These are phyloP conservation scores for Madurella mycetomatis DNA, from an alignment of 2,329 filamentous ascomycete species.

Conservation along the genomic window DNA sequence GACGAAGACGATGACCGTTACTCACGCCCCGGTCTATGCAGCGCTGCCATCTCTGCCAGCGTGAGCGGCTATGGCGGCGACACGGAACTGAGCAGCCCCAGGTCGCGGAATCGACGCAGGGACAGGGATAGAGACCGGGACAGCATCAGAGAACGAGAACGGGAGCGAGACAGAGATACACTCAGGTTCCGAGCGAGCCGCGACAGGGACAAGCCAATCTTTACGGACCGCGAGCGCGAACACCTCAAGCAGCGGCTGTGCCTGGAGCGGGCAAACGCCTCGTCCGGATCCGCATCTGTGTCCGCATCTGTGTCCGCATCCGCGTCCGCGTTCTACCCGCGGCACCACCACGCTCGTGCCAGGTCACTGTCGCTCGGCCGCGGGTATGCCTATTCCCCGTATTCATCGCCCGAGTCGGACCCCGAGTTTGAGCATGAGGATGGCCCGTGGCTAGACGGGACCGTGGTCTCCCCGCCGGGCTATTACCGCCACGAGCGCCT, in stretches of 20 bases:
- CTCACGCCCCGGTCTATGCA: neutral
- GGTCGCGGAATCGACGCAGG: neutral
- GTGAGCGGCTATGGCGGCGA: conserved; percentile 9
- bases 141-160: neutral
- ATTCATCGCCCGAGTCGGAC: neutral
- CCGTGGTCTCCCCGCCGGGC: neutral
- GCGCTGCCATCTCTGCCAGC: conserved; percentile 1
- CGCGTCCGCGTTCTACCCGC: no score
- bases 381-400: neutral
- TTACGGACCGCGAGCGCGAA: conserved; percentile 6
- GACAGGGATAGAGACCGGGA: neutral
- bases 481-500: conserved; percentile 15
- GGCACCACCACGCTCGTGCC: neutral
- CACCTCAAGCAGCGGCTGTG: conserved; percentile 18
- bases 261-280: neutral
- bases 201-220: neutral
- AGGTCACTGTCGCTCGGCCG: conserved; percentile 11
- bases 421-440: neutral
- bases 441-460: neutral
- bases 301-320: neutral
- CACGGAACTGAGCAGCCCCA: neutral
- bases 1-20: conserved; percentile 1
- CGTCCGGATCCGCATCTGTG: neutral
- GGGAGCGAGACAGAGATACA: conserved; percentile 3
- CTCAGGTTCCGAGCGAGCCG: neutral